These are phyloP conservation scores for Physcomitrellopsis africana DNA, from an alignment of 225 moss, liverwort and hornwort species.

Conservation along the genomic window DNA sequence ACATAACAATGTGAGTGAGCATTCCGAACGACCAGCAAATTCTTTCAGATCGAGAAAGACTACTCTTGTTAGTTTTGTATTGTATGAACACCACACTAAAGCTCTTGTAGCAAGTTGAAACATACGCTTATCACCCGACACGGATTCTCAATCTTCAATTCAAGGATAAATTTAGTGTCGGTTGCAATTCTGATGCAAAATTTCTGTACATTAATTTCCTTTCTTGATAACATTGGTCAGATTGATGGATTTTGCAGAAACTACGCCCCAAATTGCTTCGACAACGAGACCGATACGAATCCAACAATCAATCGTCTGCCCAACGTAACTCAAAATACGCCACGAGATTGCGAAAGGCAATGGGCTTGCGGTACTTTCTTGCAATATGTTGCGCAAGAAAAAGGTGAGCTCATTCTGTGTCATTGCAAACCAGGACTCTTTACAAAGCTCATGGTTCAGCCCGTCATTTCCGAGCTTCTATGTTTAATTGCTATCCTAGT, in stretches of 20 bases:
- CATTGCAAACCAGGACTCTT: background rate
- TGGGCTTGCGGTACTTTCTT: background rate
- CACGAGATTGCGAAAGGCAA: background rate
- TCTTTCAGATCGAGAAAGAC: background rate
- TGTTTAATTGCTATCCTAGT: too few species aligned
- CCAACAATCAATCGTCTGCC: background rate
- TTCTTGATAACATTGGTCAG: background rate
- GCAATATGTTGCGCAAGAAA: background rate
- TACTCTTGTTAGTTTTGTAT: background rate
- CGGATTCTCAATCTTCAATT: too few species aligned
- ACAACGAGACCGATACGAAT: background rate
- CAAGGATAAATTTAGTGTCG: too few species aligned
- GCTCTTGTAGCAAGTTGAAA: background rate
- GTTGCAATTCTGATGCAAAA: too few species aligned
- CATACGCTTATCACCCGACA: too few species aligned
- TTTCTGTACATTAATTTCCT: too few species aligned
- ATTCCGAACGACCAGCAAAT: background rate
- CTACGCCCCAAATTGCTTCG: constrained; percentile 1
- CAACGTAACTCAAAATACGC: background rate
- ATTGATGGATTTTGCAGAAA: constrained; percentile 11
- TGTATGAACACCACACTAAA: background rate
- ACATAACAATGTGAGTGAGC: background rate
- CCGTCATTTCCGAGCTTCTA: too few species aligned
- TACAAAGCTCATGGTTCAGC: background rate
- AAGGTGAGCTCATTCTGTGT: background rate